These are phyloP conservation scores for Pythium chondricola DNA, from an alignment of 352 stramenopile species.

Conservation along the genomic window DNA sequence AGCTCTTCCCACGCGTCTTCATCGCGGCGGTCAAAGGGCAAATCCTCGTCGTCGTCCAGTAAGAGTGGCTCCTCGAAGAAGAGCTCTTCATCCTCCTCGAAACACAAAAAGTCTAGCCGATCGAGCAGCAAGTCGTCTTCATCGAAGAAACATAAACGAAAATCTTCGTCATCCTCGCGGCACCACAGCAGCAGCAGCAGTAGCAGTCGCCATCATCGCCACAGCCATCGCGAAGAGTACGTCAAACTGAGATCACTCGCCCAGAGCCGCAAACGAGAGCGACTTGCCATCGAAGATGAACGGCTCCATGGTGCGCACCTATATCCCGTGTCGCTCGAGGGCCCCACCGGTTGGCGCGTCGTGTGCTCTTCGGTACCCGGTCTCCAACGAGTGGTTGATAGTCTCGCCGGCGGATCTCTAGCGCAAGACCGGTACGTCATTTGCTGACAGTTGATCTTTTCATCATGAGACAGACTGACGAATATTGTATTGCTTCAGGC, in stretches of 20 bases:
- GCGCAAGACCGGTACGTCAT: constrained; percentile 57
- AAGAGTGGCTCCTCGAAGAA: constrained; percentile 44
- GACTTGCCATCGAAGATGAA: constrained; percentile 44
- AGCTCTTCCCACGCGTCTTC: constrained; percentile 37
- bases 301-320: constrained; percentile 35
- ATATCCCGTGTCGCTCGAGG: constrained; percentile 30
- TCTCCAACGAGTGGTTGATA: constrained; percentile 44
- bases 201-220: constrained; percentile 44
- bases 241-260: constrained; percentile 53
- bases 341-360: constrained; percentile 58
- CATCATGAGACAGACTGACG: neutral
- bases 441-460: neutral
- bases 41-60: neutral
- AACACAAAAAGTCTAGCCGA: constrained; percentile 40
- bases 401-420: constrained; percentile 54
- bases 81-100: constrained; percentile 23
- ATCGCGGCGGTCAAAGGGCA: constrained; percentile 33
- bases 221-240: constrained; percentile 62
- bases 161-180: constrained; percentile 42
- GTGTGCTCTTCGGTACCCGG: constrained; percentile 64
- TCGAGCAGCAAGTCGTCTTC: constrained; percentile 34
- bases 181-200: constrained; percentile 41
- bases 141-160: constrained; percentile 70
- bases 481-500: constrained; percentile 17
- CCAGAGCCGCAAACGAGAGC: constrained; percentile 48